These are phyloP conservation scores for Dendrostoma leiphaemia DNA, from an alignment of 2,329 filamentous ascomycete species.

Conservation along the genomic window DNA sequence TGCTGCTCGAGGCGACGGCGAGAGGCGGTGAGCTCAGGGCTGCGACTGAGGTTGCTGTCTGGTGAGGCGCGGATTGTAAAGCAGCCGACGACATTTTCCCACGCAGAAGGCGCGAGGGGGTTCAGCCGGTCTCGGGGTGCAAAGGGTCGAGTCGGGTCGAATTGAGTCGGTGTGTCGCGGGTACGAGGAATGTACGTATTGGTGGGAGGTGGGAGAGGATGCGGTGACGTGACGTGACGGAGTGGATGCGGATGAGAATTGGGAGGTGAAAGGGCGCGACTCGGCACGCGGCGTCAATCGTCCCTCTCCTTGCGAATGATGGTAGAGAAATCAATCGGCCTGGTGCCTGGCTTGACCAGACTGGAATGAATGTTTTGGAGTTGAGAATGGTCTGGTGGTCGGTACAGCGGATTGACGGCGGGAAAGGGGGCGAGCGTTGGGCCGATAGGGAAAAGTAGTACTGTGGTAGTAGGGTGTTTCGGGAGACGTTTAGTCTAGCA, in stretches of 20 bases:
- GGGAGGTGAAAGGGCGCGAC: not conserved
- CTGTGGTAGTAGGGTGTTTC: too few species aligned
- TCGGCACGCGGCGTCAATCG: not conserved
- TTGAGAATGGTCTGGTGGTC: too few species aligned
- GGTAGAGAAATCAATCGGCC: too few species aligned
- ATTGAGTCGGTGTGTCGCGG: not conserved
- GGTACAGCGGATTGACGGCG: not conserved
- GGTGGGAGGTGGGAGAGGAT: not conserved
- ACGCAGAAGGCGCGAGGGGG: slow-evolving; percentile 24
- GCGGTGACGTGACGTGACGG: slow-evolving; percentile 2
- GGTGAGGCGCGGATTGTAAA: slow-evolving; percentile 59
- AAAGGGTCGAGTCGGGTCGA: too few species aligned
- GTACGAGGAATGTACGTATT: not conserved
- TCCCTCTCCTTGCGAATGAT: not conserved
- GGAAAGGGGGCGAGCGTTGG: slow-evolving; percentile 10
- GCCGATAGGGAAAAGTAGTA: slow-evolving; percentile 6
- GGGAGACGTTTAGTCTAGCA: not conserved
- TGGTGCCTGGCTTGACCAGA: not conserved
- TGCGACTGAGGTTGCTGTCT: slow-evolving; percentile 43
- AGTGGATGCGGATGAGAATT: not conserved
- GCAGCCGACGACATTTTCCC: slow-evolving; percentile 61
- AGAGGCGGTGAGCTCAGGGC: slow-evolving; percentile 46
- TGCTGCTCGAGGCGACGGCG: slow-evolving; percentile 41
- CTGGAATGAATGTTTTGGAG: not conserved
- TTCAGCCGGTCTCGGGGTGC: not conserved